Percentiles rank a stretch among this genome's conserved stretches.
phyloP scores from a whole-genome alignment of 2,329 filamentous ascomycete genomes.

The Epichloe baconii region DNA sequence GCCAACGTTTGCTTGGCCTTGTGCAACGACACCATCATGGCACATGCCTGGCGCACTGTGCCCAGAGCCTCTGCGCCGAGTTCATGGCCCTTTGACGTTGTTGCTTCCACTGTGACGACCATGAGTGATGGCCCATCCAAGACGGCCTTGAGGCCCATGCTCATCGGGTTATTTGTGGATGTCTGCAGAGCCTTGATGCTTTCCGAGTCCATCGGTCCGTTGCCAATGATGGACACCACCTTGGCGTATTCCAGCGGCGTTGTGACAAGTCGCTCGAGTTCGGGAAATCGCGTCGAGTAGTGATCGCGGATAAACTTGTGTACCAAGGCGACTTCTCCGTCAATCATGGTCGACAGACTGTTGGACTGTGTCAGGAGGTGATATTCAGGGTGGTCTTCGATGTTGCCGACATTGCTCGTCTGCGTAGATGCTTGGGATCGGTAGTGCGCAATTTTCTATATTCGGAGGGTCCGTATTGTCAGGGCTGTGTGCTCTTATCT shows the following conservation, averaged over 20 bases:
- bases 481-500: constrained; percentile 46
- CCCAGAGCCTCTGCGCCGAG: constrained; percentile 65
- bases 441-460: constrained; percentile 69
- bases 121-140: constrained; percentile 84
- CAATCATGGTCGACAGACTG: constrained; percentile 79
- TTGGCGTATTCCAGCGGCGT: constrained; percentile 93
- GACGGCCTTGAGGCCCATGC: constrained; percentile 62
- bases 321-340: constrained; percentile 80
- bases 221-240: constrained; percentile 83
- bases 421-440: constrained; percentile 54
- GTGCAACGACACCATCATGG: constrained; percentile 80
- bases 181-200: constrained; percentile 70
- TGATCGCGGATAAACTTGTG: constrained; percentile 96
- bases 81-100: constrained; percentile 70
- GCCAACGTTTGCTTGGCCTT: constrained; percentile 76
- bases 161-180: constrained; percentile 65
- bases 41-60: constrained; percentile 63
- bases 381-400: constrained; percentile 89
- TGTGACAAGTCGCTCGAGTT: constrained; percentile 78
- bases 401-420: constrained; percentile 58
- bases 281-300: constrained; percentile 86
- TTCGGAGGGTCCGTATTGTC: constrained; percentile 39
- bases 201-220: constrained; percentile 70
- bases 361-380: constrained; percentile 80
- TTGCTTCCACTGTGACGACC: constrained; percentile 91